Percentiles rank a stretch among this genome's conserved stretches.
Conservation (phyloP, 2,329 filamentous ascomycete genomes). For the Fusarium brevicatenulatum region DNA sequence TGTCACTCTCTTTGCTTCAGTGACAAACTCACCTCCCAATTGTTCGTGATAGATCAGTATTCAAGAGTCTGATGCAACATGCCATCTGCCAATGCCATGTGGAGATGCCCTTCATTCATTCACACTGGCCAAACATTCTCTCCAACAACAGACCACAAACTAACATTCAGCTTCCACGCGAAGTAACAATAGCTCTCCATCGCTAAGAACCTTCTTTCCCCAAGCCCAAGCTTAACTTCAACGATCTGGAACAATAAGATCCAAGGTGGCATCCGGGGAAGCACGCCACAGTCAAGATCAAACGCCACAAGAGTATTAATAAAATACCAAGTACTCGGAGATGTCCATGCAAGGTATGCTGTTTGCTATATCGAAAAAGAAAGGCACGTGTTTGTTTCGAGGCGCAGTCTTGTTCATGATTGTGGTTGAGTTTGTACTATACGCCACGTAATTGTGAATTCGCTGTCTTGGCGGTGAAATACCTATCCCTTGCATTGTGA, state of each 20-base stretch:
- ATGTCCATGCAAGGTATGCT: background rate
- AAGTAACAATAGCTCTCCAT: background rate
- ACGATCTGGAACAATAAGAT: background rate
- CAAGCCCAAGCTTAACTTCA: background rate
- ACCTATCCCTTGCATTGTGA: background rate
- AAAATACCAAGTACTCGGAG: background rate
- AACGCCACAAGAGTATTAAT: background rate
- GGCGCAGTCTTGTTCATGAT: conserved; percentile 5
- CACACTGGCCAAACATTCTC: background rate
- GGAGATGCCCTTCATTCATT: background rate
- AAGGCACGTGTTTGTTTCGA: background rate
- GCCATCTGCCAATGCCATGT: background rate
- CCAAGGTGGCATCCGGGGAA: background rate
- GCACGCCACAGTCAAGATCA: background rate
- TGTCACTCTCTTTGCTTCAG: background rate
- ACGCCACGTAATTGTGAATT: background rate
- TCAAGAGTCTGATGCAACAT: background rate
- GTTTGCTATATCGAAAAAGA: background rate
- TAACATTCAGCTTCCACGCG: background rate
- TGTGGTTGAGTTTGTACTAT: background rate
- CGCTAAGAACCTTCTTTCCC: background rate
- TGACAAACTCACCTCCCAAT: background rate
- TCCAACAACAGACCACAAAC: background rate
- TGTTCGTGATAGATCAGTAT: background rate
- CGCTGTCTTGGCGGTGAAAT: background rate